These are phyloP conservation scores for Botryotinia convoluta DNA, from an alignment of 2,329 filamentous ascomycete genomes.

Conservation along the genomic window DNA sequence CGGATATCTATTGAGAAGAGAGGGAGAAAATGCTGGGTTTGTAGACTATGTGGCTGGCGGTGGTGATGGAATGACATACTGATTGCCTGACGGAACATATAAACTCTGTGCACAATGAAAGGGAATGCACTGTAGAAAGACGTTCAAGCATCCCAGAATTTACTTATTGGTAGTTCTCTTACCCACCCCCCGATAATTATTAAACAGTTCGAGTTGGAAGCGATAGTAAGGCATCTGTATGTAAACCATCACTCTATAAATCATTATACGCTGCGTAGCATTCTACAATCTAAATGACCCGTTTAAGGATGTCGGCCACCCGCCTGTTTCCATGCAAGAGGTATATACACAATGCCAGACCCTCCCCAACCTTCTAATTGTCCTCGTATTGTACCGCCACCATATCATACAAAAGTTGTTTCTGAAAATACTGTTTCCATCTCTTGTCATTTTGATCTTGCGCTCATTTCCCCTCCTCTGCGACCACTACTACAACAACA, in stretches of 20 bases:
- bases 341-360: constrained; percentile 3
- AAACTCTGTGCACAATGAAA: background rate
- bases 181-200: background rate
- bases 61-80: constrained; percentile 29
- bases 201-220: background rate
- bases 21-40: constrained; percentile 28
- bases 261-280: constrained; percentile 2
- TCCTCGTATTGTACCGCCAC: background rate
- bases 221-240: background rate
- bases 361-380: background rate
- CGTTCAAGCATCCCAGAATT: background rate
- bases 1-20: constrained; percentile 29
- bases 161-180: background rate
- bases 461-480: constrained; percentile 52
- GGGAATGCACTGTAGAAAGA: background rate
- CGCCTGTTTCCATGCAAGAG: background rate
- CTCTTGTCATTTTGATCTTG: background rate
- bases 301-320: constrained; percentile 4
- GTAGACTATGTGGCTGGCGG: constrained; percentile 21
- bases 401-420: constrained; percentile 1
- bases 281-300: constrained; percentile 15
- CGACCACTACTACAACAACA: constrained; percentile 74
- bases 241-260: background rate
- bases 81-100: background rate
- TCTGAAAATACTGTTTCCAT: background rate